Evolutionary conservation across 2,329 filamentous ascomycete species (phyloP), one percentile per base, ranked within the genome.

Genomic region (Xylariomycetidae sp.): DNA sequence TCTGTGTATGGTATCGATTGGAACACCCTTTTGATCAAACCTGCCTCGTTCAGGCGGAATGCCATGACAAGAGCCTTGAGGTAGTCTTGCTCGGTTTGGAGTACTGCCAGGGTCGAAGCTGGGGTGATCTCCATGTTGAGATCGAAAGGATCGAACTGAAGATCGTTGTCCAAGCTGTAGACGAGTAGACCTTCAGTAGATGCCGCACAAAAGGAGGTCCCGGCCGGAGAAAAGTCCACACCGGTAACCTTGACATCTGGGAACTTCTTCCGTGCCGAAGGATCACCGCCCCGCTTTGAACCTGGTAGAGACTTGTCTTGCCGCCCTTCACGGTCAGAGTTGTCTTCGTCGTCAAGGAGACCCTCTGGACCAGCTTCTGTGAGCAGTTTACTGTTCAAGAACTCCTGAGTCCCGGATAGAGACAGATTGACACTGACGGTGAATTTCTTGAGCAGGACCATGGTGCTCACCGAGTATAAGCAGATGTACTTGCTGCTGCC

Each of bases 401-500:
- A 95, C 58, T 98, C 92, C 54, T 96, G 90, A 1, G 92, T 98
- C 29, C 92, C 92, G 14, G 94, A 89, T 3, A 98, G 68, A 2
- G 89, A 94, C n/a, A 95, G 69, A 59, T 98, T 98, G 52, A 95
- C 77, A 48, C 86, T 94, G 51, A 96, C 89, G 2, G 90, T 95
- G 55, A 84, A 98, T 56, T 95, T 95, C 59, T 93, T 95, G 35
- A 96, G 68, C 9, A 98, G 67, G 1, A 92, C 87, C 58, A 92
- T 88, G 1, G 90, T 94, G 37, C 80, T 79, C 19, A 94, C 86
- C n/a, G 93, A 90, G 63, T 98, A 98, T 37, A 98, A 62, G 56
- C 92, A 96, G 32, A 98, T 95, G 59, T 94, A 95, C 65, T 98
- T 98, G 79, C 88, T 95, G 68, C 92, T 95, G 19, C 92, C 92